Base-by-base conservation (phyloP, 2,329 filamentous ascomycete genomes). In the Trichoderma simmonsii region DNA sequence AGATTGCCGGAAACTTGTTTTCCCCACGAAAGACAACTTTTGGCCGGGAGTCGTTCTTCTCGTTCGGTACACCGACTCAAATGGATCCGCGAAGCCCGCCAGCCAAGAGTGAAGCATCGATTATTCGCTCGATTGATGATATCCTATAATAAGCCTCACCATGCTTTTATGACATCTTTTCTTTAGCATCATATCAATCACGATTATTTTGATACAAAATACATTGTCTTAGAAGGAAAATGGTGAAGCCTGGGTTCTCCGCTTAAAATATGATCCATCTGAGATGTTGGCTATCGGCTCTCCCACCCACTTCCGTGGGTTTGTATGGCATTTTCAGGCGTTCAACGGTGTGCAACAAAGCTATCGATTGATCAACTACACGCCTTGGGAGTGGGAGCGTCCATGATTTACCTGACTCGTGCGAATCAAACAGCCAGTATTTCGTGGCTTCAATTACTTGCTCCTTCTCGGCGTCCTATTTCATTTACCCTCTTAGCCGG, bases 51-150 rank as follows among this genome's bases (percentile, higher is more conserved):
- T 83, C 86, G 0, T 86, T 87, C 71, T 83, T 80, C 61, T 82
- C 86, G 3, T 88, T 89, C 74, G 85, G 83, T 59, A 83, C 85
- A 48, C 87, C 87, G 12, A 76, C 82, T 3, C 85, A 87, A 73
- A 81, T 84, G 15, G 92, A 95, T 78, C 93, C 93, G 15, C 84
- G 93, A 76, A 94, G 92, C 79, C 92, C 92, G 18, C 91, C 92
- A 0, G 92, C 91, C 14, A 89, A 88, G 77, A 92, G 92, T 51
- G 91, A 92, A 79, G 90, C 89, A 72, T 91, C 92, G 3, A 94
- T 95, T 73, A 89, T 90, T 66, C 86, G 92, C 71, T 94, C 91
- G 72, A 95, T 95, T 77, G 91, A 93, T 79, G 92, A 94, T 77
- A 85, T 94, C 66, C 84, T 95, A 81, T 94, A 86, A 85, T 69